Percentiles rank a stretch among this genome's conserved stretches.
Conservation (phyloP, 352 stramenopile species). For the Phytophthora pluvialis region DNA sequence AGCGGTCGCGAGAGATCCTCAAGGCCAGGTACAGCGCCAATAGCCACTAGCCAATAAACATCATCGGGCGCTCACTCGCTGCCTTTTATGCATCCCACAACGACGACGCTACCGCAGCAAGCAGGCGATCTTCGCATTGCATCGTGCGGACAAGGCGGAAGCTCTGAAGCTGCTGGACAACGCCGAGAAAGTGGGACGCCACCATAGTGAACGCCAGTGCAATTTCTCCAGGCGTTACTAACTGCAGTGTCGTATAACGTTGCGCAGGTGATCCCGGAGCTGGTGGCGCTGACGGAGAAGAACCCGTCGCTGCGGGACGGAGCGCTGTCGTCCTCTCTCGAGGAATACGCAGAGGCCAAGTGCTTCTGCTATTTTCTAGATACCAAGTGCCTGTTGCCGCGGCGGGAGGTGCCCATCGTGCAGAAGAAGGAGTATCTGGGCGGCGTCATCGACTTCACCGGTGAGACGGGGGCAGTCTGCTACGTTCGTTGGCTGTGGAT, state of each 20-base stretch:
- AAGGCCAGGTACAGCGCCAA: constrained; percentile 78
- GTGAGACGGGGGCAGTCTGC: constrained; percentile 44
- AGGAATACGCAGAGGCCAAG: constrained; percentile 95
- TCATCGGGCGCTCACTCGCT: neutral
- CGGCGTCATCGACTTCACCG: constrained; percentile 95
- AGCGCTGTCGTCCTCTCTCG: constrained; percentile 86
- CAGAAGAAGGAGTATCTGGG: constrained; percentile 93
- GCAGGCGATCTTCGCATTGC: constrained; percentile 94
- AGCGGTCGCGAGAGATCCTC: constrained; percentile 94
- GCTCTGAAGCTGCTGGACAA: constrained; percentile 61
- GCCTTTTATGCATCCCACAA: neutral
- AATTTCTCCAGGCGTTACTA: neutral
- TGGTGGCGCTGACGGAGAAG: constrained; percentile 82
- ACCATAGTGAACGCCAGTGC: neutral
- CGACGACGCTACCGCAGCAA: constrained; percentile 71
- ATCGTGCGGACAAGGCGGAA: constrained; percentile 80
- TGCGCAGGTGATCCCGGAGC: constrained; percentile 66
- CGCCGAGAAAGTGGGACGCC: constrained; percentile 50
- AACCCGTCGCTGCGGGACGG: constrained; percentile 86
- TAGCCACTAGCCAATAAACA: neutral
- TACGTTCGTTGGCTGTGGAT: neutral
- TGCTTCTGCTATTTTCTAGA: constrained; percentile 91
- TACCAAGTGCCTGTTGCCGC: constrained; percentile 57
- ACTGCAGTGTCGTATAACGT: constrained; percentile 11
- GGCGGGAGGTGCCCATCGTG: constrained; percentile 57